Base-by-base conservation (phyloP, 768 basidiomycete species). In the Auricularia heimuer region DNA sequence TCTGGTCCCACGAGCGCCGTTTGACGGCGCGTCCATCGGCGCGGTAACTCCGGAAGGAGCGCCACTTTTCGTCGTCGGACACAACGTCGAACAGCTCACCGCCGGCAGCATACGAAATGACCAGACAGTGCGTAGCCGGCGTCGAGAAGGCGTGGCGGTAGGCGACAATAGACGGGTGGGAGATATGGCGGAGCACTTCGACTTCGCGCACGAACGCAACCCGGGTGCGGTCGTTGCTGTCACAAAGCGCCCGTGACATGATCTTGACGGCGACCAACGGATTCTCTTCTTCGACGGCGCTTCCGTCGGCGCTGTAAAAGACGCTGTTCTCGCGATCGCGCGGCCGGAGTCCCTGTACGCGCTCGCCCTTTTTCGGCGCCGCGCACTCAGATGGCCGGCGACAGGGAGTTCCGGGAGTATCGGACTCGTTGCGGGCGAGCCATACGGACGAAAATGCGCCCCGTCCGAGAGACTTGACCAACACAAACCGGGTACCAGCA, bases 191-290 rank as follows among this genome's bases (percentile, higher is more conserved):
- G n/a, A 94, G 76, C 3, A 94, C 87, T 71, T 91, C 89, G 16
- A 92, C 91, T 75, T 93, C 92, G 34, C 92, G 78, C 35, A 90
- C 83, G 68, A 93, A 92, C 60, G 84, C 85, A 60, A 91, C 88
- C 47, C 89, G 72, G 65, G 89, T 91, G 65, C 90, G 76, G 63
- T 90, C 87, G 70, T 87, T 85, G 67, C 82, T 81, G 33, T 77
- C 75, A 64, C 78, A 81, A 44, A 77, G 63, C 56, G 74, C 72
- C 35, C 79, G 70, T 54, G 79, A 77, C 66, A 83, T 79, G 72
- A 83, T 74, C 75, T 85, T 85, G 71, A 84, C 75, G 12, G 84
- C 84, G n/a, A 82, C 82, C 1, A 81, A 61, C 69, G 77, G 74
- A 45, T 77, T 75, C 54, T 63, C 35, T 29, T 67, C 64, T 68